phyloP scores from a whole-genome alignment of 768 basidiomycete genomes.

The Paxillus ammoniavirescens region DNA sequence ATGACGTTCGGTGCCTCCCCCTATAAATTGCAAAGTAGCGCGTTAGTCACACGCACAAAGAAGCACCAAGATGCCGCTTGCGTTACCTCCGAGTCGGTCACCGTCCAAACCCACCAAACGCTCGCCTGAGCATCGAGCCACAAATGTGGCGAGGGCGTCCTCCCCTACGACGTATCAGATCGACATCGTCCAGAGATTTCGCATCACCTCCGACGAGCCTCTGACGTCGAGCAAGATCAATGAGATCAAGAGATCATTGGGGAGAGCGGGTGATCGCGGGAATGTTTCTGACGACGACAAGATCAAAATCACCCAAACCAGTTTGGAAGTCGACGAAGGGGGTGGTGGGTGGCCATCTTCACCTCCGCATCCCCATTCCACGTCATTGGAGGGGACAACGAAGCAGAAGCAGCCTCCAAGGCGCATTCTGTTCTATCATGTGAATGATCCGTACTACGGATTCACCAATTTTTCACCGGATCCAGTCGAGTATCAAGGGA shows the following conservation, averaged over 20 bases:
- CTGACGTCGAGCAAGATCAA: slow-evolving; percentile 27
- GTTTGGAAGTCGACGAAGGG: slow-evolving; percentile 21
- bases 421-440: slow-evolving; percentile 33
- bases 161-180: slow-evolving; percentile 21
- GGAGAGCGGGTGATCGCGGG: slow-evolving; percentile 25
- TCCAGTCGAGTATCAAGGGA: slow-evolving; percentile 37
- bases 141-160: not conserved
- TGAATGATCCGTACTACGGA: slow-evolving; percentile 34
- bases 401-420: slow-evolving; percentile 18
- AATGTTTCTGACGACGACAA: slow-evolving; percentile 29
- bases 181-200: slow-evolving; percentile 31
- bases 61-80: not conserved
- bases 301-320: slow-evolving; percentile 29
- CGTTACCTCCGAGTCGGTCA: slow-evolving; percentile 3
- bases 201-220: slow-evolving; percentile 26
- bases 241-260: slow-evolving; percentile 29
- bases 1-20: not conserved
- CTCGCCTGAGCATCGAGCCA: not conserved
- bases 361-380: slow-evolving; percentile 20
- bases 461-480: slow-evolving; percentile 47
- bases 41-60: not conserved
- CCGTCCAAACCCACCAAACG: not conserved
- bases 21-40: slow-evolving; percentile 20
- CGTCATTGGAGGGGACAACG: slow-evolving; percentile 14
- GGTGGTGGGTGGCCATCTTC: not conserved